These are phyloP conservation scores for Epipyxis sp. DNA, from an alignment of 108 stramenopile species.

Conservation along the genomic window DNA sequence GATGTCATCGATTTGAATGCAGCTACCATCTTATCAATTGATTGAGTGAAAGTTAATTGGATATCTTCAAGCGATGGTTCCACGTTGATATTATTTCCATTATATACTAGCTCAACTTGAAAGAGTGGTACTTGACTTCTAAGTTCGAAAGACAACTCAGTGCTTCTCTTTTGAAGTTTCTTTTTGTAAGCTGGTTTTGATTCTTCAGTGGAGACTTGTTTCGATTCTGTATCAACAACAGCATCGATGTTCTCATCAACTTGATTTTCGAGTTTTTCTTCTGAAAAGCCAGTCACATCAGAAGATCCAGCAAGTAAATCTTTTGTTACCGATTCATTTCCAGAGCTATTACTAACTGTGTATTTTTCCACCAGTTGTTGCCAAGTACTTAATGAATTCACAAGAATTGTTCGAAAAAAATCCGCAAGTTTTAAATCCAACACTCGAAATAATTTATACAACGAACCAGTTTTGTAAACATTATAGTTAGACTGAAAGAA, in stretches of 20 bases:
- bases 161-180: not conserved
- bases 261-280: too few species aligned
- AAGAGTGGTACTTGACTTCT: not conserved
- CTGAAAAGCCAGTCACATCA: too few species aligned
- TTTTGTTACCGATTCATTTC: not conserved
- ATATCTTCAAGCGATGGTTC: conserved; percentile 40
- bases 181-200: not conserved
- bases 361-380: conserved; percentile 18
- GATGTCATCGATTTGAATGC: conserved; percentile 38
- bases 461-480: conserved; percentile 35
- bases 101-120: conserved; percentile 12
- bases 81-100: not conserved
- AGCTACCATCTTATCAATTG: conserved; percentile 46
- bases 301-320: not conserved
- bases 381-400: conserved; percentile 36
- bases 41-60: conserved; percentile 31
- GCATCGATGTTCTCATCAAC: too few species aligned
- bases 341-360: too few species aligned
- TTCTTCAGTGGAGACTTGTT: not conserved
- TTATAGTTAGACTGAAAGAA: conserved; percentile 54
- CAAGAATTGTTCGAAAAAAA: conserved; percentile 38
- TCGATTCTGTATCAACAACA: not conserved
- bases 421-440: conserved; percentile 37
- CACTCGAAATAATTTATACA: conserved; percentile 56
- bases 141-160: not conserved